Evolutionary conservation across 2,329 filamentous ascomycete genomes (phyloP).

Genomic region (Cadophora malorum): DNA sequence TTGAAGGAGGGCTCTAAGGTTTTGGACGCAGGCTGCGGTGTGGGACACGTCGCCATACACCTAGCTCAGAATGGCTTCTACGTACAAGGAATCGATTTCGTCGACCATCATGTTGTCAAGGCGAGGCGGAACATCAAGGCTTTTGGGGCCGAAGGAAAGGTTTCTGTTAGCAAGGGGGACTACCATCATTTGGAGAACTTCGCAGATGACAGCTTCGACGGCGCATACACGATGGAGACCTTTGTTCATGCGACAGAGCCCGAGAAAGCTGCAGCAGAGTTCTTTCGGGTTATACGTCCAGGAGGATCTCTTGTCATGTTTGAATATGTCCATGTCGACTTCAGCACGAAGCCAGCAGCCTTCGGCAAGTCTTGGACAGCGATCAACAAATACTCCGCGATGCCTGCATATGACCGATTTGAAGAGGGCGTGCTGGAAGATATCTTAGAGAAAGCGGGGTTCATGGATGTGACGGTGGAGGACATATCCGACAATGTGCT

Average conservation of each 20-base stretch:
- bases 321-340: constrained; percentile 54
- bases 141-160: constrained; percentile 45
- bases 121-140: constrained; percentile 50
- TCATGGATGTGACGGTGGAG: constrained; percentile 49
- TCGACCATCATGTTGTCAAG: constrained; percentile 54
- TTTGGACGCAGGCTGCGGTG: constrained; percentile 59
- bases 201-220: constrained; percentile 51
- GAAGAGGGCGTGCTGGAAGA: constrained; percentile 48
- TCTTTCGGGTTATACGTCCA: constrained; percentile 55
- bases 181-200: constrained; percentile 58
- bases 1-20: constrained; percentile 51
- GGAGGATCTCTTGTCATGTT: constrained; percentile 54
- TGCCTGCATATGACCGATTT: constrained; percentile 53
- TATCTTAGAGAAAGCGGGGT: constrained; percentile 48
- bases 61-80: constrained; percentile 52
- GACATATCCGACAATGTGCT: constrained; percentile 55
- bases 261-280: constrained; percentile 51
- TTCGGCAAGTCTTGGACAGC: constrained; percentile 45
- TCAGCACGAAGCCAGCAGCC: constrained; percentile 40
- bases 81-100: constrained; percentile 56
- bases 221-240: constrained; percentile 62
- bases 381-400: constrained; percentile 52
- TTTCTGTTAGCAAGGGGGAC: constrained; percentile 53
- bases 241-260: constrained; percentile 60
- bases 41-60: constrained; percentile 56